Percentiles rank a stretch among this genome's conserved stretches.
Conservation (phyloP, 495 filamentous ascomycete species). For the Mycothermus thermophilus region DNA sequence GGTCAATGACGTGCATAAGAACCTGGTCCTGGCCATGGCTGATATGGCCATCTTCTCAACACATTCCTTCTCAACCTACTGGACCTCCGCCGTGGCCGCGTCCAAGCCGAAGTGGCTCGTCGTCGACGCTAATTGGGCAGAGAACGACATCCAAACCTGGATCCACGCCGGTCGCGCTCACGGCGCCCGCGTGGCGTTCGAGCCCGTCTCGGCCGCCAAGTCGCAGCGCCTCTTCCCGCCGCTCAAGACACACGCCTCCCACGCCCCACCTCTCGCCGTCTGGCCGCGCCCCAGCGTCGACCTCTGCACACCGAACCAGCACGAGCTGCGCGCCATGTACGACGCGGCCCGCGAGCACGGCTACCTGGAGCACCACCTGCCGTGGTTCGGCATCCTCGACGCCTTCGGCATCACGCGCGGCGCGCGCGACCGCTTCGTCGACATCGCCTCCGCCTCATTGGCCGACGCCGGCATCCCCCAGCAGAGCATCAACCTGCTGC, state of each 20-base stretch:
- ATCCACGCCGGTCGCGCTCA: conserved; percentile 38
- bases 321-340: conserved; percentile 70
- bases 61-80: conserved; percentile 35
- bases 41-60: conserved; percentile 79
- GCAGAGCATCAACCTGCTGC: conserved; percentile 70
- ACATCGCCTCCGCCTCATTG: conserved; percentile 42
- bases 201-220: conserved; percentile 82
- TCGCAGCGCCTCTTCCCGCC: conserved; percentile 50
- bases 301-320: conserved; percentile 67
- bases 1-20: conserved; percentile 69
- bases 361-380: conserved; percentile 48
- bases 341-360: conserved; percentile 43
- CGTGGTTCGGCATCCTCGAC: conserved; percentile 76
- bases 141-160: conserved; percentile 48
- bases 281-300: conserved; percentile 51
- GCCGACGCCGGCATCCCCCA: conserved; percentile 75
- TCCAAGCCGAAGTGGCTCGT: conserved; percentile 58
- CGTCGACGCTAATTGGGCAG: conserved; percentile 72
- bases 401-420: conserved; percentile 46
- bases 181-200: conserved; percentile 55
- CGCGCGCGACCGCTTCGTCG: conserved; percentile 49
- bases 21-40: conserved; percentile 77
- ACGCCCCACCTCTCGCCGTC: conserved; percentile 23
- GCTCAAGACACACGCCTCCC: conserved; percentile 7
- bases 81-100: conserved; percentile 43